phyloP scores from a whole-genome alignment of 768 basidiomycete genomes.

The Leccinellum luteum region DNA sequence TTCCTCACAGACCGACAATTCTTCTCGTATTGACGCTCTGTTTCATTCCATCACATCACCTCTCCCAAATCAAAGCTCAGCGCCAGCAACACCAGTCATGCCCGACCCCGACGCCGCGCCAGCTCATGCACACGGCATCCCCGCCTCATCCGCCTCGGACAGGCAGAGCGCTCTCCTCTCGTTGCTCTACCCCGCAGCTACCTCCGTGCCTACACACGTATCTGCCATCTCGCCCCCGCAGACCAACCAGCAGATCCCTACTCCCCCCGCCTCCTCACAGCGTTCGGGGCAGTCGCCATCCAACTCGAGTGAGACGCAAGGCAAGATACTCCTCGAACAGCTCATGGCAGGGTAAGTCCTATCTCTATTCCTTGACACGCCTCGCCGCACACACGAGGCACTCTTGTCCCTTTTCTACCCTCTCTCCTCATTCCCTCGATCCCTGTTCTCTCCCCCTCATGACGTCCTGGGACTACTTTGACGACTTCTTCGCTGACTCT shows the following conservation, averaged over 20 bases:
- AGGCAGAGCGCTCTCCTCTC: slow-evolving; percentile 75
- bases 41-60: not conserved
- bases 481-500: slow-evolving; percentile 29
- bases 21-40: not conserved
- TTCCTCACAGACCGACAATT: not conserved
- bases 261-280: slow-evolving; percentile 62
- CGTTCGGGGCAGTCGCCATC: slow-evolving; percentile 55
- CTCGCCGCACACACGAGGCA: slow-evolving; percentile 31
- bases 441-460: slow-evolving; percentile 22
- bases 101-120: slow-evolving; percentile 39
- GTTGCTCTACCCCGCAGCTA: slow-evolving; percentile 54
- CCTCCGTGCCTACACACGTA: slow-evolving; percentile 31
- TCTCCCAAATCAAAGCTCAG: not conserved
- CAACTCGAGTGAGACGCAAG: slow-evolving; percentile 58
- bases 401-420: slow-evolving; percentile 21
- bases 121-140: slow-evolving; percentile 34
- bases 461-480: slow-evolving; percentile 34
- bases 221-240: slow-evolving; percentile 13
- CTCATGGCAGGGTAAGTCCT: slow-evolving; percentile 73
- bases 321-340: slow-evolving; percentile 75
- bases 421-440: not conserved
- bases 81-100: not conserved
- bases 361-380: slow-evolving; percentile 1
- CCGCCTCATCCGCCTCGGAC: slow-evolving; percentile 49
- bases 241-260: slow-evolving; percentile 61